Percentiles rank a stretch among this genome's conserved stretches.
Conservation (phyloP, 352 stramenopile genomes). For the Phytophthora melonis region DNA sequence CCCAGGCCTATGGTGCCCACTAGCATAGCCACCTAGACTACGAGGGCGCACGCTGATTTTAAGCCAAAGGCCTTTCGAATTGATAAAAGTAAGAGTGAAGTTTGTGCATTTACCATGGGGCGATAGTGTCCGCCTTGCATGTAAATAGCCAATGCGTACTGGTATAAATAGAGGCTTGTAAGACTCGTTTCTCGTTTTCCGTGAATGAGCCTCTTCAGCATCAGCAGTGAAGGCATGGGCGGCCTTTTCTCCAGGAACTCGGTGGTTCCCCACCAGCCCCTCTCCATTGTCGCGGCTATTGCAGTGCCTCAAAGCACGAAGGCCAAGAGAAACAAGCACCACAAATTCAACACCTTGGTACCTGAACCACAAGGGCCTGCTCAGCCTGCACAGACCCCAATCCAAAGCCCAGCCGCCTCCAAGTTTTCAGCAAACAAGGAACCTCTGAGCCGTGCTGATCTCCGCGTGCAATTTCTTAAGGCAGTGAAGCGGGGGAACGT, state of each 20-base stretch:
- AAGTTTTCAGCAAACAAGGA: constrained; percentile 13
- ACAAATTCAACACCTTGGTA: constrained; percentile 52
- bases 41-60: no score
- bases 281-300: constrained; percentile 42
- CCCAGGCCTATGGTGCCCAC: no score
- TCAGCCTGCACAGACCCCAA: constrained; percentile 8
- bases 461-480: constrained; percentile 72
- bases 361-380: constrained; percentile 37
- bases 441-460: constrained; percentile 47
- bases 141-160: no score
- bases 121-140: no score
- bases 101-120: no score
- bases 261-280: constrained; percentile 45
- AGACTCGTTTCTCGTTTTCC: no score
- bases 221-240: constrained; percentile 39
- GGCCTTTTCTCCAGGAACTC: constrained; percentile 57
- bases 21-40: no score
- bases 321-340: constrained; percentile 41
- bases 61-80: no score
- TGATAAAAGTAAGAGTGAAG: no score
- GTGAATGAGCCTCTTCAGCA: no score
- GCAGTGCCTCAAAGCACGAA: constrained; percentile 14
- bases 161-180: no score
- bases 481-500: constrained; percentile 71
- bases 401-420: background rate